Percentiles rank a stretch among this genome's conserved stretches.
phyloP scores from a whole-genome alignment of 1,139 yeast genomes.

The Hyphopichia pseudoburtonii region DNA sequence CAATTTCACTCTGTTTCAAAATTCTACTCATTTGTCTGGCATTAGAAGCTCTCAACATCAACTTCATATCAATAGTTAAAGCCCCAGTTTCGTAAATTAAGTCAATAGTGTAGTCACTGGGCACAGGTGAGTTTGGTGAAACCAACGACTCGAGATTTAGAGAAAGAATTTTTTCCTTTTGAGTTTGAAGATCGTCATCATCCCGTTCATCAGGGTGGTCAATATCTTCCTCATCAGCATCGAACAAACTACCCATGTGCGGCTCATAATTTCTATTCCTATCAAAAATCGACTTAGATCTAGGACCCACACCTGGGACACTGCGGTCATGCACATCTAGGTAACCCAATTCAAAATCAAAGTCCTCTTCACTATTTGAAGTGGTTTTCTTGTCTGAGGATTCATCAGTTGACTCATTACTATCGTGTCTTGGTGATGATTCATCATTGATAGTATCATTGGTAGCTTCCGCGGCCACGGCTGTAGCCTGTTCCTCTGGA shows the following conservation, averaged over 20 bases:
- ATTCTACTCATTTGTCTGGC: conserved; percentile 56
- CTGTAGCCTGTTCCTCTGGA: neutral
- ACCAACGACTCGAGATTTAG: conserved; percentile 54
- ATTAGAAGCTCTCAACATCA: conserved; percentile 61
- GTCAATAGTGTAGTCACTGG: conserved; percentile 56
- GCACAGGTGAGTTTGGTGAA: conserved; percentile 51
- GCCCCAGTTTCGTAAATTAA: conserved; percentile 60
- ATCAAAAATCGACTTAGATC: conserved; percentile 40
- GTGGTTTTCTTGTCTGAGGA: conserved; percentile 18
- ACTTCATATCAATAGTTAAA: conserved; percentile 60
- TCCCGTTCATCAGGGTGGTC: conserved; percentile 13
- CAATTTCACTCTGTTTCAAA: conserved; percentile 35
- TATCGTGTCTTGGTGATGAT: neutral
- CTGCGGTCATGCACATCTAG: conserved; percentile 26
- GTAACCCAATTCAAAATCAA: conserved; percentile 26
- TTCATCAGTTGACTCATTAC: conserved; percentile 18
- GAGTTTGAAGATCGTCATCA: conserved; percentile 13
- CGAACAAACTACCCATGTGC: conserved; percentile 1
- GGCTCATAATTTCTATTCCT: conserved; percentile 18
- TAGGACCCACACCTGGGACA: conserved; percentile 25
- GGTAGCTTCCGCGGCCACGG: conserved; percentile 7
- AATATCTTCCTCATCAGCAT: conserved; percentile 9
- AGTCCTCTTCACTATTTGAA: conserved; percentile 22
- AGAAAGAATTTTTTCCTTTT: conserved; percentile 16
- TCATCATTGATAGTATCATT: conserved; percentile 9